Percentiles rank a stretch among this genome's conserved stretches.
phyloP scores from a whole-genome alignment of 306 rosid genomes.

The Clitoria ternatea region DNA sequence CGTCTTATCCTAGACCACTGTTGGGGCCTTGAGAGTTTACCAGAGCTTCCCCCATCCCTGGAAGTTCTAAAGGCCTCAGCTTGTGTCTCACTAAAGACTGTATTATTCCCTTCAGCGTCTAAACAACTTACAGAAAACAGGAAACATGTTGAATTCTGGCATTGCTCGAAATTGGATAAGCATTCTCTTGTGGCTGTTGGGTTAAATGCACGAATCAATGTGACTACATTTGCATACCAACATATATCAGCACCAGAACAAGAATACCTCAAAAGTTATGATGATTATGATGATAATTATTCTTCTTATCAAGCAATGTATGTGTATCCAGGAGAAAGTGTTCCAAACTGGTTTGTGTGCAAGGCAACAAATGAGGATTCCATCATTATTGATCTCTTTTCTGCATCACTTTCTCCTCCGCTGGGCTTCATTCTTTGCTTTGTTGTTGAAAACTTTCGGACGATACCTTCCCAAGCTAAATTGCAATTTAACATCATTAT shows the following conservation, averaged over 20 bases:
- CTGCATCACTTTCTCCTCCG: not conserved
- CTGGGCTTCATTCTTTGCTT: not conserved
- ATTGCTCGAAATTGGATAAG: not conserved
- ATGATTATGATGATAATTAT: not conserved
- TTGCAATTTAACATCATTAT: no score
- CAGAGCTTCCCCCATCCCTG: constrained; percentile 2
- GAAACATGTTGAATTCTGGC: not conserved
- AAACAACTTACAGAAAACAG: not conserved
- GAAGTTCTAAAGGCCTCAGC: not conserved
- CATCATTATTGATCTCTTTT: not conserved
- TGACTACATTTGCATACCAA: not conserved
- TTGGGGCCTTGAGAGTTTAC: not conserved
- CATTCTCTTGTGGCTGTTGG: not conserved
- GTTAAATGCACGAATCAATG: not conserved
- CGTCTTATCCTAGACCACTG: not conserved
- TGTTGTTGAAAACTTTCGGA: no score
- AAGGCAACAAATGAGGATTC: not conserved
- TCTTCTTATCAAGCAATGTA: not conserved
- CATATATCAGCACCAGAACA: not conserved
- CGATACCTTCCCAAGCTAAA: no score
- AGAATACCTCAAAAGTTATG: not conserved
- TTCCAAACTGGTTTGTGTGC: not conserved
- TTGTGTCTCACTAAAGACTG: not conserved
- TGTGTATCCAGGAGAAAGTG: not conserved
- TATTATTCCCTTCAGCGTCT: not conserved